A percentile compares a stretch with the other conserved stretches of the same genome.
These are phyloP conservation scores for Candida dajiaensis DNA, from an alignment of 805 yeast species.

Conservation along the genomic window DNA sequence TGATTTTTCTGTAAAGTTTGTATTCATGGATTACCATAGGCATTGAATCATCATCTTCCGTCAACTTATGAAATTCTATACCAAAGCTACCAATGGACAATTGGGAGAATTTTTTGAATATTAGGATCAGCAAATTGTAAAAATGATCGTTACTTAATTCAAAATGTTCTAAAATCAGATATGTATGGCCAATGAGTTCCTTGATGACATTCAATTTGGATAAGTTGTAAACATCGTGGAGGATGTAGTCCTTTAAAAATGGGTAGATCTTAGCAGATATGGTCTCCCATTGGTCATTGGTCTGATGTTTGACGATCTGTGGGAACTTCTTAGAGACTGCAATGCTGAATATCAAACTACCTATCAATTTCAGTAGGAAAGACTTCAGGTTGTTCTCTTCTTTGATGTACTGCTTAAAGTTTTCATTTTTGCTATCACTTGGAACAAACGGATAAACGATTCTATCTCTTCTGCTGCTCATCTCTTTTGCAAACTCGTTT, in stretches of 20 bases:
- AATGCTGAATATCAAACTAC: slow-evolving; percentile 74
- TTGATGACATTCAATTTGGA: slow-evolving; percentile 41
- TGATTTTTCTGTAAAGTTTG: slow-evolving; percentile 55
- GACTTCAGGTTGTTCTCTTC: slow-evolving; percentile 42
- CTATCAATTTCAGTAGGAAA: slow-evolving; percentile 58
- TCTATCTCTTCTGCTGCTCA: slow-evolving; percentile 63
- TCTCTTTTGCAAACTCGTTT: slow-evolving; percentile 61
- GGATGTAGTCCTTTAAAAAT: slow-evolving; percentile 42
- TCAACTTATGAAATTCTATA: slow-evolving; percentile 51
- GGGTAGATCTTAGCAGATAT: slow-evolving; percentile 55
- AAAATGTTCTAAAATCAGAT: slow-evolving; percentile 72
- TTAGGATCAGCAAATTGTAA: slow-evolving; percentile 51
- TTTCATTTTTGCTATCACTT: slow-evolving; percentile 31
- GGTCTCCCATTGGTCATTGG: slow-evolving; percentile 73
- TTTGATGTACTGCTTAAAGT: slow-evolving; percentile 24
- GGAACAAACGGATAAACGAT: slow-evolving; percentile 59
- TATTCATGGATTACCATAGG: slow-evolving; percentile 66
- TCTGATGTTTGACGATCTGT: slow-evolving; percentile 43
- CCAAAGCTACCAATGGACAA: slow-evolving; percentile 50
- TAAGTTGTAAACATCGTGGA: slow-evolving; percentile 34
- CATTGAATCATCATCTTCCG: slow-evolving; percentile 82
- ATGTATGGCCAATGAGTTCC: slow-evolving; percentile 54
- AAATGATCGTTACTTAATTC: slow-evolving; percentile 54
- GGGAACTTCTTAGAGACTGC: slow-evolving; percentile 61
- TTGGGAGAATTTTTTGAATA: slow-evolving; percentile 58